Base-by-base conservation (phyloP, 2,329 filamentous ascomycete species). In the Colletotrichum sp. region DNA sequence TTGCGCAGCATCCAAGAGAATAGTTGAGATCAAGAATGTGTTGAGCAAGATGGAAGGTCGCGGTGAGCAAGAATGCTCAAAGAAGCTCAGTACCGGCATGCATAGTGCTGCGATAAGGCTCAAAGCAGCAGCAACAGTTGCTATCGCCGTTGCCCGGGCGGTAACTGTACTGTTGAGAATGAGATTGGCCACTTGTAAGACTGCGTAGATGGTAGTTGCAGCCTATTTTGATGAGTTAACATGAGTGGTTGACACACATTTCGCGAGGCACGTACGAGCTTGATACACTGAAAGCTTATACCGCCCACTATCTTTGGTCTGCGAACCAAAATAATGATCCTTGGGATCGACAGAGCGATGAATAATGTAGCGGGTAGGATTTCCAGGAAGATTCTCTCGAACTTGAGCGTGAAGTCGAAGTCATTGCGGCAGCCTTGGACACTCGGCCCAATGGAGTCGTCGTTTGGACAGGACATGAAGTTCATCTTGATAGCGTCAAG, bases 391-490 rank as follows among this genome's bases (percentile, higher is more conserved):
- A 87, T 78, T 67, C 84, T 81, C 78, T 88, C 85, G 60, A 88
- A 88, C n/a, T 81, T 82, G 70, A 87, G 79, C 13, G 86, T 87
- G 68, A 87, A 87, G 78, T 87, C 86, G 76, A 88, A 88, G 76
- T 86, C 82, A 70, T 79, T 82, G 7, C 86, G 83, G 64, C 86
- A 88, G 39, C 84, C 84, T 7, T 77, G 75, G 32, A 87, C 83
- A 16, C 78, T 77, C 1, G 86, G 86, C 9, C 86, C 85, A 39
- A 87, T 81, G 28, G 80, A 77, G 26, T 79, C 73, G 75, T 85
- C 83, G 78, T 80, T 79, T 52, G 69, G 75, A 59, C 82, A 84
- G 10, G 49, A 7, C 21, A 66, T 66, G 55, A 12, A 28, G 8
- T 59, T 59, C 55, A 59, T 59, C 26, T 15, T 59, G 8, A 10